A percentile compares a stretch with the other conserved stretches of the same genome.
These are phyloP conservation scores for Gastrolobium bilobum DNA, from an alignment of 306 rosid species.

Conservation along the genomic window DNA sequence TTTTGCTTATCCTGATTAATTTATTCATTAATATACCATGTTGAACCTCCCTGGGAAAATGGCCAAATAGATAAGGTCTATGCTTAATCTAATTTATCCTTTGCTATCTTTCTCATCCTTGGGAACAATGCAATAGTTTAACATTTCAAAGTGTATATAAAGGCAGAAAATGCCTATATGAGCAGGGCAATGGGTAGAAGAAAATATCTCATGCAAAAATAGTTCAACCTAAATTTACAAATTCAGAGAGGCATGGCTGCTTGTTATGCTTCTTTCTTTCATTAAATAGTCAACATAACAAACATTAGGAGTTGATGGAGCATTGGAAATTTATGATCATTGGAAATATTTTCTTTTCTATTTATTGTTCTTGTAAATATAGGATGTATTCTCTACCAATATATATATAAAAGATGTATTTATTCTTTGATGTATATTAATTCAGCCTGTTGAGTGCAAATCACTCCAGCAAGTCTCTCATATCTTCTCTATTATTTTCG, in stretches of 20 bases:
- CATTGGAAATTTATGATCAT: slow-evolving; percentile 7
- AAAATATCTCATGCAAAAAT: slow-evolving; percentile 7
- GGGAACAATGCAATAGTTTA: slow-evolving; percentile 27
- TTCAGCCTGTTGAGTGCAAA: background rate
- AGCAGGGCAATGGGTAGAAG: slow-evolving; percentile 16
- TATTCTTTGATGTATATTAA: background rate
- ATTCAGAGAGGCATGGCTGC: slow-evolving; percentile 24
- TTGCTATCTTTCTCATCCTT: slow-evolving; percentile 16
- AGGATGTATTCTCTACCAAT: too few species aligned
- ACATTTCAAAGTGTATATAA: slow-evolving; percentile 17
- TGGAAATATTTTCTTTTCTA: background rate
- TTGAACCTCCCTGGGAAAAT: slow-evolving; percentile 15
- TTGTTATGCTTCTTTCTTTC: slow-evolving; percentile 15
- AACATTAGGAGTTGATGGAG: background rate
- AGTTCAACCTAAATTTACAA: slow-evolving; percentile 4
- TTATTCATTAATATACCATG: background rate
- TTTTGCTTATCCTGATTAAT: slow-evolving; percentile 1
- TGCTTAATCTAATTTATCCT: slow-evolving; percentile 18
- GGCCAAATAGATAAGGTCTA: slow-evolving; percentile 22
- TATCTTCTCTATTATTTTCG: background rate
- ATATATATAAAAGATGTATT: slow-evolving; percentile 10
- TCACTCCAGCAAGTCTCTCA: slow-evolving; percentile 18
- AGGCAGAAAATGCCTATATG: background rate
- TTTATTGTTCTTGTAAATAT: slow-evolving; percentile 2
- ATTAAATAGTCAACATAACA: background rate